These are phyloP conservation scores for Penicillium sp. DNA, from an alignment of 2,329 filamentous ascomycete species.

Conservation along the genomic window DNA sequence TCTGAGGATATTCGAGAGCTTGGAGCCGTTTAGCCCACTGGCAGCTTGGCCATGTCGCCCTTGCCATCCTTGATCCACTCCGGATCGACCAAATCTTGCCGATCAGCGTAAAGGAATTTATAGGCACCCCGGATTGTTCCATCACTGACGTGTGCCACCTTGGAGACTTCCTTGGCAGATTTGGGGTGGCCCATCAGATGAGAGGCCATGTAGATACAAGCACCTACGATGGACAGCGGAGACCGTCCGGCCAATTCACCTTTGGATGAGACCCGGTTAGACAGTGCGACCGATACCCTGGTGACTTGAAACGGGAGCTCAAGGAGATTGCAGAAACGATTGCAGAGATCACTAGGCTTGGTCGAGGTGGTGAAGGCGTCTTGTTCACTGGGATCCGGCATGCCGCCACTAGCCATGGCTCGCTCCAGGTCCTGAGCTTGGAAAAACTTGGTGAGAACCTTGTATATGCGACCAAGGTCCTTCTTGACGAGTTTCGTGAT, in stretches of 20 bases:
- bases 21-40: constrained; percentile 41
- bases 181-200: constrained; percentile 75
- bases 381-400: constrained; percentile 48
- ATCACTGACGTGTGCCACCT: constrained; percentile 83
- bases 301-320: constrained; percentile 68
- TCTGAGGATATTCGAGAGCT: not conserved
- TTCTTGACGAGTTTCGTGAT: constrained; percentile 94
- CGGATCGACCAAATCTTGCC: constrained; percentile 66
- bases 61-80: constrained; percentile 68
- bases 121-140: constrained; percentile 96
- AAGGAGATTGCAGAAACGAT: constrained; percentile 82
- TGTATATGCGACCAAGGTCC: constrained; percentile 94
- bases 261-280: constrained; percentile 67
- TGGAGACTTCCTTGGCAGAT: constrained; percentile 78
- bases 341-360: constrained; percentile 75
- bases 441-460: constrained; percentile 82
- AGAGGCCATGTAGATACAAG: constrained; percentile 94
- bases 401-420: constrained; percentile 48
- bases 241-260: constrained; percentile 86
- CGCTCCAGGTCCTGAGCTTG: constrained; percentile 62
- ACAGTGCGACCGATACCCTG: constrained; percentile 72
- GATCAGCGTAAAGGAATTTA: constrained; percentile 72
- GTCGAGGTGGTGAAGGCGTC: constrained; percentile 73
- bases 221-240: constrained; percentile 85
- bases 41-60: constrained; percentile 66